Evolutionary conservation across 805 yeast species (phyloP).

Genomic region (Lipomyces sp.): DNA sequence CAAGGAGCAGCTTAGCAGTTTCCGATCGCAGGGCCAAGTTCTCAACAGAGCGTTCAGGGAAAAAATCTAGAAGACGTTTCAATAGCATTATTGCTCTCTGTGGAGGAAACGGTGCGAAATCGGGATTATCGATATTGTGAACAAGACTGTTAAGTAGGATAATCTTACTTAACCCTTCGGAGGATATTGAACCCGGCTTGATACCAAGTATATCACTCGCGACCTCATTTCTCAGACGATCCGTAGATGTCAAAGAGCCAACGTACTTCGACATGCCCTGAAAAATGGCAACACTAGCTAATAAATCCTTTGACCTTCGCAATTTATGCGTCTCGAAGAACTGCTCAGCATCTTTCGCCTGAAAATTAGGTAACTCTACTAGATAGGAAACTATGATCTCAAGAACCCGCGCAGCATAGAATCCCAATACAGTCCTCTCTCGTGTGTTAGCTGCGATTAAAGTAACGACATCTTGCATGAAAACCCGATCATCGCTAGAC

Average conservation of each 20-base stretch:
- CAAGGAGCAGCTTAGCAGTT: conserved; percentile 42
- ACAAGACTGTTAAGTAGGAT: conserved; percentile 53
- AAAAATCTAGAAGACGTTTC: conserved; percentile 59
- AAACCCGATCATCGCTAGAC: conserved; percentile 8
- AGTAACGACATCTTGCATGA: conserved; percentile 22
- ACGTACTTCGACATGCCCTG: conserved; percentile 46
- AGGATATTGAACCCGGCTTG: conserved; percentile 49
- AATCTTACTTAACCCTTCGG: conserved; percentile 54
- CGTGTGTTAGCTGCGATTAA: conserved; percentile 12
- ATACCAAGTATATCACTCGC: conserved; percentile 69
- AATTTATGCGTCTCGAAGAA: conserved; percentile 23
- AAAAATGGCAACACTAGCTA: conserved; percentile 25
- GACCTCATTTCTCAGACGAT: conserved; percentile 61
- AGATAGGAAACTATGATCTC: conserved; percentile 17
- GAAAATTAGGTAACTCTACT: conserved; percentile 21
- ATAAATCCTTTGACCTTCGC: conserved; percentile 21
- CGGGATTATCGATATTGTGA: conserved; percentile 43
- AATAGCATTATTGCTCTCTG: conserved; percentile 70
- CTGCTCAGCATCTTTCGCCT: conserved; percentile 23
- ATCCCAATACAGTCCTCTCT: conserved; percentile 6
- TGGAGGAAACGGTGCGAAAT: conserved; percentile 56
- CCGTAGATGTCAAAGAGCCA: conserved; percentile 49
- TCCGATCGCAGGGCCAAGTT: conserved; percentile 28
- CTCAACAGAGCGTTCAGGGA: conserved; percentile 39
- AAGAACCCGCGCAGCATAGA: conserved; percentile 31